Evolutionary conservation across 805 yeast species (phyloP).

Genomic region (Nakazawaea wickerhamii): DNA sequence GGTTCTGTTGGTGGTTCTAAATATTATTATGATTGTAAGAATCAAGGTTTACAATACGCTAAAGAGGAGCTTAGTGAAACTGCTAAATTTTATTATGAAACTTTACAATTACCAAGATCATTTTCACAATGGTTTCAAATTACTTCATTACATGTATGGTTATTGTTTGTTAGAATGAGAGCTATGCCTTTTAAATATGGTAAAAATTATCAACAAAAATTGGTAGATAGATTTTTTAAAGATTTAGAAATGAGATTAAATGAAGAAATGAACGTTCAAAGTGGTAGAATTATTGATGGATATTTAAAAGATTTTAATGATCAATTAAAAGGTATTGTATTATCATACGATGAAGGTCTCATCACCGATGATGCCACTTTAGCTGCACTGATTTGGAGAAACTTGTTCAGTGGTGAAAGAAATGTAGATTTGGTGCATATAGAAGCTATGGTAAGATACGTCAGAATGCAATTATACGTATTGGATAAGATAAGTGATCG

Average conservation of each 20-base stretch:
- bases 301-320: slow-evolving; percentile 87
- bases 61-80: slow-evolving; percentile 64
- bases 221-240: slow-evolving; percentile 82
- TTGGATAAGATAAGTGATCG: slow-evolving; percentile 81
- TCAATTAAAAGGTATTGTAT: slow-evolving; percentile 83
- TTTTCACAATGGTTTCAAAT: slow-evolving; percentile 97
- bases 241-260: slow-evolving; percentile 85
- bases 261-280: slow-evolving; percentile 78
- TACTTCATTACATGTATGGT: slow-evolving; percentile 88
- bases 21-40: slow-evolving; percentile 82
- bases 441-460: slow-evolving; percentile 86
- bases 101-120: slow-evolving; percentile 74
- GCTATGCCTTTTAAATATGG: slow-evolving; percentile 91
- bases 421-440: slow-evolving; percentile 77
- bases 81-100: slow-evolving; percentile 82
- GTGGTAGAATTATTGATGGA: slow-evolving; percentile 76
- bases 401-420: slow-evolving; percentile 79
- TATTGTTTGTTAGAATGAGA: slow-evolving; percentile 90
- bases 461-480: slow-evolving; percentile 85
- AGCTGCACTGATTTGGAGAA: slow-evolving; percentile 85
- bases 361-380: slow-evolving; percentile 71
- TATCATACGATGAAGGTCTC: slow-evolving; percentile 91
- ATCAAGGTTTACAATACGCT: slow-evolving; percentile 75
- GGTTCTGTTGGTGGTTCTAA: slow-evolving; percentile 92
- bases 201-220: slow-evolving; percentile 82